These are phyloP conservation scores for Otatea glauca DNA, from an alignment of 176 grass and related monocot genomes.

Conservation along the genomic window DNA sequence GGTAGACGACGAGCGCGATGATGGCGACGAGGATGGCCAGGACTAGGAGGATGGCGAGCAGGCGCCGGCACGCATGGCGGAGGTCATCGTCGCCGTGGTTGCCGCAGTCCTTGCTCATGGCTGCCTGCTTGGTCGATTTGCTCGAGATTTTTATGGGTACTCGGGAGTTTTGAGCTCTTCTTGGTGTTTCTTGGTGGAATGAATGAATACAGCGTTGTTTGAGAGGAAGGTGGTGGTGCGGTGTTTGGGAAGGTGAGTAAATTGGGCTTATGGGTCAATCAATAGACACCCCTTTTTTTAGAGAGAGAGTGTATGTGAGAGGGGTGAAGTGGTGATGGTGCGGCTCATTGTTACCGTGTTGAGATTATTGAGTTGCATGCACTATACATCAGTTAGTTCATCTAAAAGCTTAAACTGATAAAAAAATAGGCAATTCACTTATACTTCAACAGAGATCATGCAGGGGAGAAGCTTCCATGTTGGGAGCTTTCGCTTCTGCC, in stretches of 20 bases:
- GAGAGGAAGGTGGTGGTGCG: not conserved
- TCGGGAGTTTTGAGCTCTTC: not conserved
- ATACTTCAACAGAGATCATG: too few relatives aligned
- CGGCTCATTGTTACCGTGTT: not conserved
- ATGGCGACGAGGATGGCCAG: constrained; percentile 46
- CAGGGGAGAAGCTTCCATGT: not conserved
- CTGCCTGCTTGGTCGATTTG: not conserved
- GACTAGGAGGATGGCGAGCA: not conserved
- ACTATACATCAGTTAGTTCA: too few relatives aligned
- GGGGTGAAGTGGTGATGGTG: not conserved
- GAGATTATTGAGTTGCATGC: too few relatives aligned
- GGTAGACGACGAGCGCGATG: constrained; percentile 61
- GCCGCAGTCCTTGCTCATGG: constrained; percentile 71
- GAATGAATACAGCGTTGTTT: not conserved
- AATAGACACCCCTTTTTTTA: not conserved
- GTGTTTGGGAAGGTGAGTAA: constrained; percentile 26
- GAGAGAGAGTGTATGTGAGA: not conserved
- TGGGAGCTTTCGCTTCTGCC: not conserved
- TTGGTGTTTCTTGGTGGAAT: not conserved
- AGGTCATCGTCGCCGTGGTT: constrained; percentile 60
- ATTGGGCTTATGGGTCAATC: not conserved
- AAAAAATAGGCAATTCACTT: too few relatives aligned
- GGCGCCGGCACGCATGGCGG: constrained; percentile 4
- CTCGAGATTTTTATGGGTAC: not conserved
- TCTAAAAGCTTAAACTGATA: too few relatives aligned